These are phyloP conservation scores for Crithidia brevicula DNA, from an alignment of 208 protist species.

Conservation along the genomic window DNA sequence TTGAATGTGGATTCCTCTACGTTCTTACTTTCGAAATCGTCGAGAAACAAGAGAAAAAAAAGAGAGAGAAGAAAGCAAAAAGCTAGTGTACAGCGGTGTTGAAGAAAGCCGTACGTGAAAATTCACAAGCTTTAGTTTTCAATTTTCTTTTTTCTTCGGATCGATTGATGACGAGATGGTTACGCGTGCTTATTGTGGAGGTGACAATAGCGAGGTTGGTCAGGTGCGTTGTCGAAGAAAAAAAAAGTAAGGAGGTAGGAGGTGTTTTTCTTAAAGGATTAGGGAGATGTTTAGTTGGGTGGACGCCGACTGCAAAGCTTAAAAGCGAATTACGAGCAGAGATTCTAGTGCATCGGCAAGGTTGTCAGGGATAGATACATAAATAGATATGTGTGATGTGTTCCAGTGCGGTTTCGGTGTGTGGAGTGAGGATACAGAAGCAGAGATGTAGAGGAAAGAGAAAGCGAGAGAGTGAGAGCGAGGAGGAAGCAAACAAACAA, in stretches of 20 bases:
- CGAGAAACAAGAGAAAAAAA: conserved; percentile 1
- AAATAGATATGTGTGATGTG: no score
- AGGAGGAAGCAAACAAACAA: no score
- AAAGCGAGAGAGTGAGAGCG: no score
- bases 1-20: no score
- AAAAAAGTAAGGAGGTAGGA: not conserved
- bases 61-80: conserved; percentile 17
- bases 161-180: no score
- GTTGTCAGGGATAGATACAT: no score
- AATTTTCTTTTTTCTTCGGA: conserved; percentile 6
- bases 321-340: conserved; percentile 9
- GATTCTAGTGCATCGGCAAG: not conserved
- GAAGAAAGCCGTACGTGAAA: not conserved
- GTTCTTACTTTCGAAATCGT: conserved; percentile 3
- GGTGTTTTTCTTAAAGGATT: not conserved
- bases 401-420: no score
- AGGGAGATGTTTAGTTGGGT: conserved; percentile 2
- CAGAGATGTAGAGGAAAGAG: no score
- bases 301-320: not conserved
- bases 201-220: no score
- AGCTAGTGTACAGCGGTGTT: not conserved
- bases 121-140: not conserved
- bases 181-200: no score
- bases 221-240: not conserved
- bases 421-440: no score